Percentiles rank a stretch among this genome's conserved stretches.
These are phyloP conservation scores for Metschnikowia reukaufii DNA, from an alignment of 805 yeast species.

Conservation along the genomic window DNA sequence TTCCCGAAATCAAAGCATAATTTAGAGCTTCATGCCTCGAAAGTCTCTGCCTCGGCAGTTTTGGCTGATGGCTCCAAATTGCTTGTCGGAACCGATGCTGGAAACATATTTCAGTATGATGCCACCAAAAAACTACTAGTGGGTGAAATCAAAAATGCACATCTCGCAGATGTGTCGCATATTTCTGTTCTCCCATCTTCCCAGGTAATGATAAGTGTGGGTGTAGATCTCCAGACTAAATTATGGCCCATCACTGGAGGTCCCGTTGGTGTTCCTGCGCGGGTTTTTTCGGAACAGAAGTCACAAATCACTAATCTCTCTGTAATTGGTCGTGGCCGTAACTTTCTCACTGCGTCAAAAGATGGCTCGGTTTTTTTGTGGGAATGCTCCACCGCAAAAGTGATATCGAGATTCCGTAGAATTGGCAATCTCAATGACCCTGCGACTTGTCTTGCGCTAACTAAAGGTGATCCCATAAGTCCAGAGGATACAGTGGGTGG, in stretches of 20 bases:
- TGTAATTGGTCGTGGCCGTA: constrained; percentile 65
- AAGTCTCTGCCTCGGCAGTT: constrained; percentile 10
- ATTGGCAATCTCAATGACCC: constrained; percentile 22
- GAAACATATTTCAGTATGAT: constrained; percentile 10
- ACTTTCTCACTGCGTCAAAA: constrained; percentile 53
- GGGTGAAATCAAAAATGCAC: constrained; percentile 40
- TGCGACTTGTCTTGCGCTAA: constrained; percentile 19
- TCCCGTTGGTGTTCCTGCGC: constrained; percentile 11
- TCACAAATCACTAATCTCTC: constrained; percentile 48
- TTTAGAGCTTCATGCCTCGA: constrained; percentile 1
- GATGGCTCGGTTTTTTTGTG: constrained; percentile 63
- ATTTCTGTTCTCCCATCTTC: constrained; percentile 62
- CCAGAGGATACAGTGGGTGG: constrained; percentile 3
- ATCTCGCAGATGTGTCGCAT: constrained; percentile 46
- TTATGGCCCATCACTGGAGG: constrained; percentile 52
- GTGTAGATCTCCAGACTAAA: constrained; percentile 58
- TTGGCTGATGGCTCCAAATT: constrained; percentile 7
- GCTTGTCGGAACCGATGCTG: constrained; percentile 13
- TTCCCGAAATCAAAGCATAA: constrained; percentile 5
- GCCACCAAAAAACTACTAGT: background rate
- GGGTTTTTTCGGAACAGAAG: constrained; percentile 54
- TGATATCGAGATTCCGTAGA: constrained; percentile 37
- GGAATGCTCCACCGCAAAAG: constrained; percentile 64
- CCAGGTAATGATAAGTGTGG: constrained; percentile 56
- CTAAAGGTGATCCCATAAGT: constrained; percentile 1